Evolutionary conservation across 2,329 filamentous ascomycete genomes (phyloP).

Genomic region (Aspergillus proliferans): DNA sequence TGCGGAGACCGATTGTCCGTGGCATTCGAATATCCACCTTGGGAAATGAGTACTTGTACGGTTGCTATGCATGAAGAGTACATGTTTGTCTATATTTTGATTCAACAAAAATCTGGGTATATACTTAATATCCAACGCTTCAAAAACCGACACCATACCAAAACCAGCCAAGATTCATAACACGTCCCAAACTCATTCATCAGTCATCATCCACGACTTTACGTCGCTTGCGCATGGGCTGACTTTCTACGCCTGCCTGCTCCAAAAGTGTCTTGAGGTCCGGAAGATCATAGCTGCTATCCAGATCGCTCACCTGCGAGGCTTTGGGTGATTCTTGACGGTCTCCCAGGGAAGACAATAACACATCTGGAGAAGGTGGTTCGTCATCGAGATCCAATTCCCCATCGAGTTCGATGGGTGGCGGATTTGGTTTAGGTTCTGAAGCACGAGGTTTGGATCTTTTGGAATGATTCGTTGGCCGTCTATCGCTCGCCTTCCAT

Average conservation of each 20-base stretch:
- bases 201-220: constrained; percentile 26
- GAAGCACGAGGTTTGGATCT: constrained; percentile 1
- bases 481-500: background rate
- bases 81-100: background rate
- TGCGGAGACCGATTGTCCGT: constrained; percentile 6
- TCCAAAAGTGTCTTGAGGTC: constrained; percentile 24
- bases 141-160: background rate
- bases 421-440: background rate
- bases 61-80: too few relatives aligned
- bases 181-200: constrained; percentile 20
- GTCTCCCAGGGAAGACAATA: constrained; percentile 11
- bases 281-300: constrained; percentile 22
- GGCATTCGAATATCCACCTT: constrained; percentile 7
- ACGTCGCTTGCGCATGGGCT: constrained; percentile 12
- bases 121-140: constrained; percentile 1
- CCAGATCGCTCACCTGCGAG: constrained; percentile 15
- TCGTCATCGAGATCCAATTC: background rate
- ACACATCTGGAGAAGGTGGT: background rate
- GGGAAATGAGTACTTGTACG: background rate
- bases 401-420: constrained; percentile 1
- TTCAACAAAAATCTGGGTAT: background rate
- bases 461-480: background rate
- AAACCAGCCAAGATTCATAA: constrained; percentile 3
- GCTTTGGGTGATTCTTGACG: constrained; percentile 5
- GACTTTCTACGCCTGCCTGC: constrained; percentile 10